phyloP scores from a whole-genome alignment of 169 alveolate genomes.

The Theileria parva region DNA sequence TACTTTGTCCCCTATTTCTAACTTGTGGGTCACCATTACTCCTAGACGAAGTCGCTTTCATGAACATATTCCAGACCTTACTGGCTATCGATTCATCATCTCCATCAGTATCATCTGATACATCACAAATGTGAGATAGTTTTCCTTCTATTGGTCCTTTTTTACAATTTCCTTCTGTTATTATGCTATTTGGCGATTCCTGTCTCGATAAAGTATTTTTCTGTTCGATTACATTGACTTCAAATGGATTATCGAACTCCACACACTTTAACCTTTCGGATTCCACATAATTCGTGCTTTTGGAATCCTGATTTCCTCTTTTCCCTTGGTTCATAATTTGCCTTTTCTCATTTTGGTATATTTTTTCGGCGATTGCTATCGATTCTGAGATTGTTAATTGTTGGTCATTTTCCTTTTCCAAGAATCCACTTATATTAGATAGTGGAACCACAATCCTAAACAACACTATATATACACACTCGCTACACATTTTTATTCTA shows the following conservation, averaged over 20 bases:
- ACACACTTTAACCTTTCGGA: neutral
- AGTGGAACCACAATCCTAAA: slow-evolving; percentile 19
- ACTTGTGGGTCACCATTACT: neutral
- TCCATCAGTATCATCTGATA: slow-evolving; percentile 7
- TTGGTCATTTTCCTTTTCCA: neutral
- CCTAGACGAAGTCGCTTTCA: neutral
- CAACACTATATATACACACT: neutral
- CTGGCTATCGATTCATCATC: slow-evolving; percentile 17
- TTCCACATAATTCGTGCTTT: slow-evolving; percentile 7
- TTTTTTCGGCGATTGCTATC: slow-evolving; percentile 25
- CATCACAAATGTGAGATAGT: slow-evolving; percentile 1
- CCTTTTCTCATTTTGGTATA: slow-evolving; percentile 23
- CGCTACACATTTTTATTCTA: slow-evolving; percentile 5
- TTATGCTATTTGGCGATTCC: slow-evolving; percentile 13
- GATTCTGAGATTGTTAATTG: slow-evolving; percentile 17
- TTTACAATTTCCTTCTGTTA: neutral
- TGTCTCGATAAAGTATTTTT: neutral
- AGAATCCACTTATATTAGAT: slow-evolving; percentile 11
- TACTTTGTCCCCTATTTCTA: neutral
- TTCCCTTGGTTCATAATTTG: neutral
- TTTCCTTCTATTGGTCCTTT: neutral
- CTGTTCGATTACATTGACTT: neutral
- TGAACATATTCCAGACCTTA: slow-evolving; percentile 16
- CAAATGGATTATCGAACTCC: neutral
- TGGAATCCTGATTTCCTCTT: neutral